Base-by-base conservation (phyloP, 1,139 yeast species). In the Kluyveromyces sp. region DNA sequence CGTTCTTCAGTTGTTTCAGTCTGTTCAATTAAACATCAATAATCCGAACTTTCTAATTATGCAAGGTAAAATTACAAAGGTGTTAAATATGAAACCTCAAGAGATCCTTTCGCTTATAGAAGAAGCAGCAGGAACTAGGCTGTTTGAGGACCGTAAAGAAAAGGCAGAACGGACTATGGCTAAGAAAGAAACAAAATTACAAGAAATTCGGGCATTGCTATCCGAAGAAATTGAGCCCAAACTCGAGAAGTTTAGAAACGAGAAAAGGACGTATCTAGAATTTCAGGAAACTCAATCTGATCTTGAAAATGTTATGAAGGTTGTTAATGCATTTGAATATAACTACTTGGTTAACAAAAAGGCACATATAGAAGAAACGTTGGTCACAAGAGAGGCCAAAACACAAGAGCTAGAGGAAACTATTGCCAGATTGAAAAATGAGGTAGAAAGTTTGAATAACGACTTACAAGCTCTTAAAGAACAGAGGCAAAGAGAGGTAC, bases 11-110 rank as follows among this genome's bases (percentile, higher is more conserved):
- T 69, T 94, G 43, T 89, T 94, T 63, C 98, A 92, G 64, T 84
- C 95, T 8, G 96, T 94, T 21, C 98, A 94, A 66, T 75, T 94
- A 53, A 94, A 94, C 61, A 90, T 94, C 65, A 92, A 94, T 64
- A 92, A 92, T 60, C 98, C 98, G 34, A 94, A 92, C 65, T 94
- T 94, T 66, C 74, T 94, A 58, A 94, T 94, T 60, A 92, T 94
- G 98, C 99, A 94, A 68, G 99, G 99, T 50, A 85, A 88, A 61
- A 94, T 94, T 67, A 94, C 98, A 34, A 92, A 94, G 64, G 97
- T 94, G 49, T 74, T 94, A 60, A 92, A 94, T 65, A 92, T 92
- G 98, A 89, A 87, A 59, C 95, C 98, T 1, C 69, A 79, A 2
- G 98, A 94, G 63, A 86, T 90, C 34, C 69, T 94, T 55, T 82